Evolutionary conservation across 2,329 filamentous ascomycete genomes (phyloP).

Genomic region (Colletotrichum sp.): DNA sequence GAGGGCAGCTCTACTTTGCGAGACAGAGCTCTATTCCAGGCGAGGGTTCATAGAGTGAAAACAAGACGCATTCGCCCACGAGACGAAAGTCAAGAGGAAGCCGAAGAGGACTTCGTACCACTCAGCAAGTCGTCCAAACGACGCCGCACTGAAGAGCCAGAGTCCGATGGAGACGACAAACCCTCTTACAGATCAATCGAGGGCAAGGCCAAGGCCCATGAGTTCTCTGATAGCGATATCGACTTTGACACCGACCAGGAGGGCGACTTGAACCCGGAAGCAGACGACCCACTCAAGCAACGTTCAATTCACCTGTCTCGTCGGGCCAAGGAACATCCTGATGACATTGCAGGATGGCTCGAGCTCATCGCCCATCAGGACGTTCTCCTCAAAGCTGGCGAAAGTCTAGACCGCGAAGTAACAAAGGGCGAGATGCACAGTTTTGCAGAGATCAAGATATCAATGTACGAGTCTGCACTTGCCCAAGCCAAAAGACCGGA

Average conservation of each 20-base stretch:
- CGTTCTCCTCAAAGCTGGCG: conserved; percentile 59
- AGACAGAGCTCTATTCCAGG: conserved; percentile 54
- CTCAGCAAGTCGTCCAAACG: conserved; percentile 30
- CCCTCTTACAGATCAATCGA: conserved; percentile 71
- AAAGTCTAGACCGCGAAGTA: conserved; percentile 45
- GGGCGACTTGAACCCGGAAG: conserved; percentile 33
- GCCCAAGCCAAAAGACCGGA: conserved; percentile 51
- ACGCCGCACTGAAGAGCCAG: conserved; percentile 43
- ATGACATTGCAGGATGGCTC: conserved; percentile 76
- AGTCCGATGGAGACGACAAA: conserved; percentile 48
- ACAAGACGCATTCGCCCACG: conserved; percentile 47
- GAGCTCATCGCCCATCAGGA: conserved; percentile 82
- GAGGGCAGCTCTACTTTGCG: conserved; percentile 47
- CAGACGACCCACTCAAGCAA: conserved; percentile 53
- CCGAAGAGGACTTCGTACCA: conserved; percentile 53
- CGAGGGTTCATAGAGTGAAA: conserved; percentile 42
- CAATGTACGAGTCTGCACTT: conserved; percentile 80
- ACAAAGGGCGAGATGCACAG: conserved; percentile 69
- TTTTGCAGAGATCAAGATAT: conserved; percentile 79
- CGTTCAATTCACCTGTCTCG: conserved; percentile 67
- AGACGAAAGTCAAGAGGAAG: not conserved
- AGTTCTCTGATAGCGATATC: conserved; percentile 53
- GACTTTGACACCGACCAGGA: conserved; percentile 53
- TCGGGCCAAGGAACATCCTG: conserved; percentile 68
- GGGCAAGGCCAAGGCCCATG: conserved; percentile 60